Conservation (phyloP, 2,329 filamentous ascomycete genomes). For the Fusarium bulbicola region DNA sequence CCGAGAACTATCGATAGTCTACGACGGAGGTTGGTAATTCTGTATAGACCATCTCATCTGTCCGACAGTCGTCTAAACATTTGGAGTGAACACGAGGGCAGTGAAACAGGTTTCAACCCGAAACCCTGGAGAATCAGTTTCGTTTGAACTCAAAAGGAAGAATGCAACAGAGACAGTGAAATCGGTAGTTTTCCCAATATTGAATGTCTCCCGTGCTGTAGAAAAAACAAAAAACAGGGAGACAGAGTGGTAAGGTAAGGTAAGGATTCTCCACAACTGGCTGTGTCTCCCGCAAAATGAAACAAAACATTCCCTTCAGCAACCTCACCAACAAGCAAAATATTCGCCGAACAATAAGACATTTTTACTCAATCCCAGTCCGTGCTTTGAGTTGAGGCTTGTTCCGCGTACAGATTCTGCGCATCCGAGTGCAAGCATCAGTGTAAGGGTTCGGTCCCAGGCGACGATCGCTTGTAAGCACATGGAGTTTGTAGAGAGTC, state of each 20-base stretch:
- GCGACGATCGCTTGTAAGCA: conserved; percentile 29
- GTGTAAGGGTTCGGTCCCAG: conserved; percentile 22
- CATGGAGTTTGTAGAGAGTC: conserved; percentile 14
- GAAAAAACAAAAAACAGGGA: conserved; percentile 7
- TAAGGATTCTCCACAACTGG: conserved; percentile 17
- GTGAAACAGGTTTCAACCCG: conserved; percentile 23
- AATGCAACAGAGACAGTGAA: conserved; percentile 11
- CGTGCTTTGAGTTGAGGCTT: conserved; percentile 23
- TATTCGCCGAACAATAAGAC: background rate
- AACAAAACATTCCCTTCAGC: conserved; percentile 28
- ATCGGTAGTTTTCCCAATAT: background rate
- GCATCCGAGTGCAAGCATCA: conserved; percentile 5
- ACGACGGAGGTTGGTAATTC: background rate
- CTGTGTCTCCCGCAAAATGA: conserved; percentile 20
- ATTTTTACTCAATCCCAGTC: background rate
- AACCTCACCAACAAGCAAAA: conserved; percentile 23
- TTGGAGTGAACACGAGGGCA: background rate
- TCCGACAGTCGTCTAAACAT: background rate
- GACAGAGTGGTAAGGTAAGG: conserved; percentile 1
- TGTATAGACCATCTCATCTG: background rate
- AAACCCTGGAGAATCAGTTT: conserved; percentile 13
- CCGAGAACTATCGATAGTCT: background rate
- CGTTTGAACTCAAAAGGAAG: conserved; percentile 1
- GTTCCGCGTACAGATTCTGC: conserved; percentile 13
- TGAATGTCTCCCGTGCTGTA: background rate